These are phyloP conservation scores for Artemisia argyi DNA, from an alignment of 129 eudicot species.

Conservation along the genomic window DNA sequence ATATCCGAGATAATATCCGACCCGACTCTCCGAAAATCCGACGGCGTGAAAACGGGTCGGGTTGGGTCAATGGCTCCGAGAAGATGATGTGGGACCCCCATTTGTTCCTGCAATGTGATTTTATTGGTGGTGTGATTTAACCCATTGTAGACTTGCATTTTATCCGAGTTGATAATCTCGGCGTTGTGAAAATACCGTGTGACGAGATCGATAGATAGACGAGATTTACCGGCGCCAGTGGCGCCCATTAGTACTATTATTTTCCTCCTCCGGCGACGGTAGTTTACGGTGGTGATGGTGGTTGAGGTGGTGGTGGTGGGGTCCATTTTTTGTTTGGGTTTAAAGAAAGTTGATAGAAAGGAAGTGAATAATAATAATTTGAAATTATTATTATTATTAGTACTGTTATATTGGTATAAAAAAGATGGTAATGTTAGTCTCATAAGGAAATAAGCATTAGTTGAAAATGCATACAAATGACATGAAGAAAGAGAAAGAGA, in stretches of 20 bases:
- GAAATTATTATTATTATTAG: not conserved
- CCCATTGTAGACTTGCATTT: slow-evolving; percentile 73
- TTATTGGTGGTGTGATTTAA: slow-evolving; percentile 80
- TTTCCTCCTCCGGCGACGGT: slow-evolving; percentile 34
- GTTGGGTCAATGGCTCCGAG: slow-evolving; percentile 59
- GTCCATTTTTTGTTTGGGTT: slow-evolving; percentile 12
- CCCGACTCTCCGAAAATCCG: slow-evolving; percentile 52
- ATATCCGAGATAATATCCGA: slow-evolving; percentile 35
- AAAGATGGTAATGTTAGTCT: slow-evolving; percentile 27
- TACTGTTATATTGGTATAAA: not conserved
- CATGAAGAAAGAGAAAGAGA: too few relatives aligned
- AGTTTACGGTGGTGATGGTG: not conserved
- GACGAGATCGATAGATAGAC: slow-evolving; percentile 67
- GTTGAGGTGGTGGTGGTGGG: slow-evolving; percentile 20
- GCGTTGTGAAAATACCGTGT: slow-evolving; percentile 36
- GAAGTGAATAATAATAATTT: slow-evolving; percentile 15
- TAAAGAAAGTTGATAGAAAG: not conserved
- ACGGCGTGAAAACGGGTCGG: slow-evolving; percentile 39
- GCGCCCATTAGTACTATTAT: slow-evolving; percentile 68
- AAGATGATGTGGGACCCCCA: slow-evolving; percentile 59
- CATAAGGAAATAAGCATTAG: slow-evolving; percentile 32
- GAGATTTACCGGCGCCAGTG: slow-evolving; percentile 82
- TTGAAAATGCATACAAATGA: too few relatives aligned
- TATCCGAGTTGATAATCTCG: slow-evolving; percentile 81
- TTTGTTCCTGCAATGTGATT: slow-evolving; percentile 52